Base-by-base conservation (phyloP, 2,329 filamentous ascomycete genomes). In the Apiospora hydei region DNA sequence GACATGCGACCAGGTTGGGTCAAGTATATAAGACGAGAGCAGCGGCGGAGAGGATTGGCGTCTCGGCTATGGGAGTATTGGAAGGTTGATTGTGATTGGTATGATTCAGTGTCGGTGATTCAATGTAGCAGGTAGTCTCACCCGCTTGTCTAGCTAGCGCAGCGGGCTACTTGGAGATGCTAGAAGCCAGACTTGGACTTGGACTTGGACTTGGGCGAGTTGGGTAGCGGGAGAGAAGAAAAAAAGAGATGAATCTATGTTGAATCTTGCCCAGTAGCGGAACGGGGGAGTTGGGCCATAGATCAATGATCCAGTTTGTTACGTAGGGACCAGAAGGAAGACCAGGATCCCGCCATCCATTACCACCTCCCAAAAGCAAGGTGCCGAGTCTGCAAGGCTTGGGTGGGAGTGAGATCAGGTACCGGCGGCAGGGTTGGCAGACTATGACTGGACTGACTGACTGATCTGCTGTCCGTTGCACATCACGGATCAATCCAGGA, bases 1-100 rank as follows among this genome's bases (percentile, higher is more conserved):
- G 72, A 75, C 68, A 73, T 70, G 72, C 72, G 74, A 77, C 75
- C 74, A 77, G 53, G 53, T 38, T 30, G 30, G 73, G 71, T 75
- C 71, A 71, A 73, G 72, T 49, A 43, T 71, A 41, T 49, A 38
- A 47, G 61, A 57, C 34, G 38, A 67, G 34, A 38, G 57, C 46
- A 41, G 41, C 41, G 41, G 41, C 18, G 34, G 18, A 64, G 34
- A 21, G 34, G n/a, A 64, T 24, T 64, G 57, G 57, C 57, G 57
- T n/a, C 18, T 64, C 57, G 34, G 57, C 34, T 41, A 13, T n/a
- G 34, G 57, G 14, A 41, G 57, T 64, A 64, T 64, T 24, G 57
- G 34, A n/a, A n/a, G 57, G 34, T 41, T 61, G 53, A n/a, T 61
- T 64, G 34, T 61, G 53, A 38, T 61, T 61, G 53, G 53, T 61